Evolutionary conservation across 768 basidiomycete genomes (phyloP).

Genomic region (Coprinellus micaceus): DNA sequence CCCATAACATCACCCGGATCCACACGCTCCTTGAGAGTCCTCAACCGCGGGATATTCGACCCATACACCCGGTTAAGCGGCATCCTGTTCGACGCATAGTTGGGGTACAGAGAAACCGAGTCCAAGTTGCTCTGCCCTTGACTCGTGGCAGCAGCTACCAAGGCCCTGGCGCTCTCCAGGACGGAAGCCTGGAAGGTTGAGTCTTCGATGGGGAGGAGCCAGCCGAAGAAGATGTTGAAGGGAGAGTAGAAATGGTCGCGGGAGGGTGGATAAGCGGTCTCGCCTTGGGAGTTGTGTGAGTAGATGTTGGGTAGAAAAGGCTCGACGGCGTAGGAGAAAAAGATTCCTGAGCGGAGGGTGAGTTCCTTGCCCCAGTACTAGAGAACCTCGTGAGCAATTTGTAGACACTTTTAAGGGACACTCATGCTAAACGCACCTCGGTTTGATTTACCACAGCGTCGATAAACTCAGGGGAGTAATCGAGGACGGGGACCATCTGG

Average conservation of each 20-base stretch:
- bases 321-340: conserved; percentile 49
- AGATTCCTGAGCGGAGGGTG: conserved; percentile 22
- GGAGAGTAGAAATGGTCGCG: conserved; percentile 38
- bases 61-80: conserved; percentile 51
- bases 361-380: conserved; percentile 45
- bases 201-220: conserved; percentile 38
- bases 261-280: conserved; percentile 47
- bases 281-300: conserved; percentile 27
- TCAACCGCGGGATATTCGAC: conserved; percentile 38
- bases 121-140: conserved; percentile 36
- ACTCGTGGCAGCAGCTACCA: conserved; percentile 35
- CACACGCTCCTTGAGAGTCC: conserved; percentile 36
- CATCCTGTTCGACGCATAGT: conserved; percentile 56
- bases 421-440: conserved; percentile 25
- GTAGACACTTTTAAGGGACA: no score
- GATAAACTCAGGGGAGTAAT: conserved; percentile 34
- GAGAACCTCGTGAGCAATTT: background rate
- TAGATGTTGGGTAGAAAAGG: conserved; percentile 44
- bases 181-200: conserved; percentile 37
- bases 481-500: conserved; percentile 39
- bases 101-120: conserved; percentile 48
- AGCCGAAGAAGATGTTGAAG: conserved; percentile 45
- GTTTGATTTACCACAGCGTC: conserved; percentile 43
- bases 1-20: conserved; percentile 64
- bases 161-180: conserved; percentile 32